Evolutionary conservation across 495 filamentous ascomycete genomes (phyloP).

Genomic region (Aspergillus diversus): DNA sequence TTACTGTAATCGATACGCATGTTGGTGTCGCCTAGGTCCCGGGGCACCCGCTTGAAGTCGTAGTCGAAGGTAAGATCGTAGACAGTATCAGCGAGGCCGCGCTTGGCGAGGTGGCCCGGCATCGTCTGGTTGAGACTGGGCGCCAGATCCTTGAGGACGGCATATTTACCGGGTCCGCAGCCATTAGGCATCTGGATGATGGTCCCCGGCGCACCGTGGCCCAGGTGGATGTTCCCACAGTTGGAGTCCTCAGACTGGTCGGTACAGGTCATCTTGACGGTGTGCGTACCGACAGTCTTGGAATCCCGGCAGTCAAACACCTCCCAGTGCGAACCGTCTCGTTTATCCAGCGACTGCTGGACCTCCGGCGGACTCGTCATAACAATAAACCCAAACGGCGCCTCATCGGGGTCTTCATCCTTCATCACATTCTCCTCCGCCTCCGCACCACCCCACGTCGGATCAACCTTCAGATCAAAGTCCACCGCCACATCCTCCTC

Average conservation of each 20-base stretch:
- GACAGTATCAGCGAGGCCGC: not conserved
- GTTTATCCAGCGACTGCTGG: conserved; percentile 6
- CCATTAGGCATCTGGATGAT: conserved; percentile 16
- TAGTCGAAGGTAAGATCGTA: conserved; percentile 14
- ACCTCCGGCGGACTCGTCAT: conserved; percentile 5
- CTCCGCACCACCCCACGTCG: conserved; percentile 1
- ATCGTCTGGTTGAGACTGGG: conserved; percentile 10
- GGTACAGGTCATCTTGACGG: conserved; percentile 9
- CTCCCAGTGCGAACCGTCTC: conserved; percentile 13
- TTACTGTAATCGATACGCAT: conserved; percentile 20
- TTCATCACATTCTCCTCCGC: not conserved
- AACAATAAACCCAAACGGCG: conserved; percentile 10
- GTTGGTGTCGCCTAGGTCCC: conserved; percentile 10
- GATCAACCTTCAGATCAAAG: conserved; percentile 6
- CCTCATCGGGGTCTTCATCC: conserved; percentile 3
- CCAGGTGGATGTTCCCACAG: conserved; percentile 11
- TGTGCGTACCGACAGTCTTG: not conserved
- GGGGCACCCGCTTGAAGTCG: conserved; percentile 15
- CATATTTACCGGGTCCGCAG: conserved; percentile 12
- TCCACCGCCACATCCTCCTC: not conserved
- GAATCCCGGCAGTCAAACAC: conserved; percentile 12
- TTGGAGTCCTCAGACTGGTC: conserved; percentile 4
- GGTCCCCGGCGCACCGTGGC: conserved; percentile 12
- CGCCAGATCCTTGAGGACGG: conserved; percentile 4
- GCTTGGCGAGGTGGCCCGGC: conserved; percentile 4